These are phyloP conservation scores for Porphyridium purpureum DNA, from an alignment of 23 red algal genomes.

Conservation along the genomic window DNA sequence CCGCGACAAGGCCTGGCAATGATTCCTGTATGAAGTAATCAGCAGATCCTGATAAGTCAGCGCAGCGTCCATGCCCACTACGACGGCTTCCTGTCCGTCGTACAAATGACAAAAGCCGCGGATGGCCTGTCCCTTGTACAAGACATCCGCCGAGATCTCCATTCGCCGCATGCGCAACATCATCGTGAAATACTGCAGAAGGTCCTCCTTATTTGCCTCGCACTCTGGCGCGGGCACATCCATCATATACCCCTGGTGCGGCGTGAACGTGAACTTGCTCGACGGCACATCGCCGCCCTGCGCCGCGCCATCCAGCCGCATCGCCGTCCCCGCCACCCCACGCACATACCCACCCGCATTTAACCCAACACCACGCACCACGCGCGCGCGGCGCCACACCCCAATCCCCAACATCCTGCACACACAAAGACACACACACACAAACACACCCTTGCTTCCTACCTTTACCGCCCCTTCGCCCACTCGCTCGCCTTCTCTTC, in stretches of 20 bases:
- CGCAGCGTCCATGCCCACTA: constrained; percentile 71
- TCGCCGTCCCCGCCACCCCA: constrained; percentile 1
- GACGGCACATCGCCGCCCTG: constrained; percentile 3
- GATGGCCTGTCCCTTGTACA: constrained; percentile 67
- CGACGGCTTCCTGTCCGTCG: constrained; percentile 93
- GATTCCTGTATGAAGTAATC: constrained; percentile 95
- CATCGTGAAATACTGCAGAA: constrained; percentile 49
- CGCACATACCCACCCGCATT: too few species aligned
- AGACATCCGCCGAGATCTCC: constrained; percentile 79
- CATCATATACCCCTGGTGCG: constrained; percentile 32
- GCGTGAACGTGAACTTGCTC: constrained; percentile 36
- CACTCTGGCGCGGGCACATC: constrained; percentile 32
- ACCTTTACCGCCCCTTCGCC: too few species aligned
- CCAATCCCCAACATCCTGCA: too few species aligned
- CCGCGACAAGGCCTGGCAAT: constrained; percentile 77
- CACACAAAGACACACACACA: too few species aligned
- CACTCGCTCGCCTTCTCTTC: too few species aligned
- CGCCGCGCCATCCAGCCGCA: constrained; percentile 1
- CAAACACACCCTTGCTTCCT: too few species aligned
- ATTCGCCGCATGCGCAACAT: constrained; percentile 90
- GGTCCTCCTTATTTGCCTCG: constrained; percentile 39
- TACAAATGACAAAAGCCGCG: constrained; percentile 97
- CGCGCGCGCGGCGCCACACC: too few species aligned
- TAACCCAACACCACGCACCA: too few species aligned
- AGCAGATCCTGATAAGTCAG: constrained; percentile 63